phyloP scores from a whole-genome alignment of 2,329 filamentous ascomycete species.

The Tympanopsis confertula region DNA sequence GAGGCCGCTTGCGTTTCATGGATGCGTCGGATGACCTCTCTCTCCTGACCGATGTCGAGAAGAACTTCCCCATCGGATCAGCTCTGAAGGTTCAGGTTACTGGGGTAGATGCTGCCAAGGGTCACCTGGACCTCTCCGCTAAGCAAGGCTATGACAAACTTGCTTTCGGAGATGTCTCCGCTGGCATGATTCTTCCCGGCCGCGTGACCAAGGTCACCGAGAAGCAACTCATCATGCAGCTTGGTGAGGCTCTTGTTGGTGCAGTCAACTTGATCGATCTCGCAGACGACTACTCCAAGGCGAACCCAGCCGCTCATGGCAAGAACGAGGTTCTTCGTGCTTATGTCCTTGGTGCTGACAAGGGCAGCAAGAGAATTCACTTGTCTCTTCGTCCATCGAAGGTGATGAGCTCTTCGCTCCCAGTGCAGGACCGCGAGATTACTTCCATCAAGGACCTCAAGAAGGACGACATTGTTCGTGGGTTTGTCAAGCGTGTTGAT shows the following conservation, averaged over 20 bases:
- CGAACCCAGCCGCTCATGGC: constrained; percentile 61
- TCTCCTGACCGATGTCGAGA: constrained; percentile 60
- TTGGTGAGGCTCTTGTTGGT: constrained; percentile 70
- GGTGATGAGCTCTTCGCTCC: constrained; percentile 73
- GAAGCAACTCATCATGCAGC: constrained; percentile 70
- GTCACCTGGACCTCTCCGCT: constrained; percentile 74
- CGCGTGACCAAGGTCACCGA: constrained; percentile 79
- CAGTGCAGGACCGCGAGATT: constrained; percentile 73
- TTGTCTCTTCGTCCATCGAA: constrained; percentile 79
- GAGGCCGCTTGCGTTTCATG: constrained; percentile 70
- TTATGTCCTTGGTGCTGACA: constrained; percentile 71
- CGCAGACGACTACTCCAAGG: constrained; percentile 73
- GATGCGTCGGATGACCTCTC: constrained; percentile 83
- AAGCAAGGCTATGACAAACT: constrained; percentile 50
- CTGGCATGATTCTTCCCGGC: constrained; percentile 71
- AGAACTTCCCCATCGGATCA: constrained; percentile 81
- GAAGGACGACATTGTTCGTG: constrained; percentile 69
- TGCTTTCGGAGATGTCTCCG: constrained; percentile 59
- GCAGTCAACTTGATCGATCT: constrained; percentile 75
- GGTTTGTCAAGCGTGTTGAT: constrained; percentile 81
- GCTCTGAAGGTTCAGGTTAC: constrained; percentile 73
- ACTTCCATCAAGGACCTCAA: constrained; percentile 58
- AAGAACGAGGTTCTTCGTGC: constrained; percentile 83
- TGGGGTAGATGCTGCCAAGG: constrained; percentile 59
- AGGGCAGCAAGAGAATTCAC: constrained; percentile 70